Percentiles rank a stretch among this genome's conserved stretches.
Evolutionary conservation across 345 rosid species (phyloP).

Genomic region (Schrenkiella parvula): DNA sequence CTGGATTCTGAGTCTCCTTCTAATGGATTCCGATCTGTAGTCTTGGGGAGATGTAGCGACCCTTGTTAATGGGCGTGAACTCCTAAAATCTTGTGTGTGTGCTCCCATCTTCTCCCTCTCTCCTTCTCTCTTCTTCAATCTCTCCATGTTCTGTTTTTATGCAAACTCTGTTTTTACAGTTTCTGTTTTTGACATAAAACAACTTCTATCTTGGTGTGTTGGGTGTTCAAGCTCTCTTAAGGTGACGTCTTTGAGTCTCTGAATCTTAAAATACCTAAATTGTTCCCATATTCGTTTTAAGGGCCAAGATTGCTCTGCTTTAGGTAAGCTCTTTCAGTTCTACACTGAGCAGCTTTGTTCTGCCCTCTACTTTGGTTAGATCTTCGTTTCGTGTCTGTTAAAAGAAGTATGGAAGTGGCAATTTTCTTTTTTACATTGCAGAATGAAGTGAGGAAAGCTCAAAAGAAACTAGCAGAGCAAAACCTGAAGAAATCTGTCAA

Average conservation of each 20-base stretch:
- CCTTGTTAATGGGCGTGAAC: too few relatives aligned
- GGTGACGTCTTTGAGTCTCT: too few relatives aligned
- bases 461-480: conserved; percentile 85
- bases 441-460: conserved; percentile 70
- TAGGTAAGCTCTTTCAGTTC: conserved; percentile 47
- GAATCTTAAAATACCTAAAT: too few relatives aligned
- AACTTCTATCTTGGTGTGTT: too few relatives aligned
- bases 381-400: neutral
- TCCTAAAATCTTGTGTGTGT: too few relatives aligned
- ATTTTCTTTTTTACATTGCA: conserved; percentile 22
- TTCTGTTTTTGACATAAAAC: too few relatives aligned
- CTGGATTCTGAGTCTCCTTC: neutral
- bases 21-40: neutral
- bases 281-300: too few relatives aligned
- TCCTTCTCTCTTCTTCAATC: too few relatives aligned
- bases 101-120: too few relatives aligned
- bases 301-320: conserved; percentile 62
- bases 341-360: neutral
- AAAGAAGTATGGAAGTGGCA: neutral
- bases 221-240: too few relatives aligned
- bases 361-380: neutral
- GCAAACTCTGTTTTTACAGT: too few relatives aligned
- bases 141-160: too few relatives aligned
- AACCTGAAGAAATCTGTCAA: conserved; percentile 71
- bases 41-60: neutral